phyloP scores from a whole-genome alignment of 345 rosid species.

The Citrus medica region DNA sequence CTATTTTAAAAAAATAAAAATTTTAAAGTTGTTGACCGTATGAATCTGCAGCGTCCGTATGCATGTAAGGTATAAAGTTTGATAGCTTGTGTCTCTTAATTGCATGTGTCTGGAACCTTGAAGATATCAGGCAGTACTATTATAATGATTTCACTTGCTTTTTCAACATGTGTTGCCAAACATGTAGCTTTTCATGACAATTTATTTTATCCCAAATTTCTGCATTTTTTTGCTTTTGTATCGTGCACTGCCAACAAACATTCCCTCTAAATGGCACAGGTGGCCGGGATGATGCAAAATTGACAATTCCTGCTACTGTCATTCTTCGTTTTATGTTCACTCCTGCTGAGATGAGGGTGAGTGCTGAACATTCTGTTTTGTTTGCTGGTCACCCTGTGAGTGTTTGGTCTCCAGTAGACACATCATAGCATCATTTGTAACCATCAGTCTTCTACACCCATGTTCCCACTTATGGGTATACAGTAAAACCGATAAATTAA shows the following conservation, averaged over 20 bases:
- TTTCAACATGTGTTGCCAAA: neutral
- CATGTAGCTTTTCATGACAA: neutral
- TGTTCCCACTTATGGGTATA: neutral
- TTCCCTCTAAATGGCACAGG: constrained; percentile 42
- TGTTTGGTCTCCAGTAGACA: neutral
- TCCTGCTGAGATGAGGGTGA: constrained; percentile 86
- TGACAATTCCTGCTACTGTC: constrained; percentile 69
- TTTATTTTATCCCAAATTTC: neutral
- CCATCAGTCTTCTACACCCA: neutral
- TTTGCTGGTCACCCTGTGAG: neutral
- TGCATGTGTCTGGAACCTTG: neutral
- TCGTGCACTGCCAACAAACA: neutral
- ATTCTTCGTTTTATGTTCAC: constrained; percentile 80
- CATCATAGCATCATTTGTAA: neutral
- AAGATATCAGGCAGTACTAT: neutral
- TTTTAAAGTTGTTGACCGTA: neutral
- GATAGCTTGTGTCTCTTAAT: neutral
- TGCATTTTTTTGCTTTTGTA: neutral
- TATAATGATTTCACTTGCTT: neutral
- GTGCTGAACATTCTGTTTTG: constrained; percentile 5
- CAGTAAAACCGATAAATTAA: too few species aligned
- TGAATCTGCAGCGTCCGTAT: neutral
- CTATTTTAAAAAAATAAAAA: neutral
- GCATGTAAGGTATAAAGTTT: neutral
- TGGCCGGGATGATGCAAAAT: constrained; percentile 91